These are phyloP conservation scores for Septoria linicola DNA, from an alignment of 2,329 filamentous ascomycete species.

Conservation along the genomic window DNA sequence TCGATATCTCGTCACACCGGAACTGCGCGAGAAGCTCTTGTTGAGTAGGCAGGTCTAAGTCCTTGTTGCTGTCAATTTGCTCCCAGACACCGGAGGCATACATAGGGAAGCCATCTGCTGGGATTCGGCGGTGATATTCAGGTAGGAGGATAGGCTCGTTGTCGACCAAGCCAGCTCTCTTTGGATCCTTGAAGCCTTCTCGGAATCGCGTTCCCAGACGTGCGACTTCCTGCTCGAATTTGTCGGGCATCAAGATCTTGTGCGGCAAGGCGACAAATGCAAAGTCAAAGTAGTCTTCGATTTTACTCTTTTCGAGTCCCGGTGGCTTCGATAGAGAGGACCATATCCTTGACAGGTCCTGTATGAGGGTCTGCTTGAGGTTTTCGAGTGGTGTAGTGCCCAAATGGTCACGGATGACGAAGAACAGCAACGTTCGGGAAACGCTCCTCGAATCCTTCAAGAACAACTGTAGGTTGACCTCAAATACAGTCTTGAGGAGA, in stretches of 20 bases:
- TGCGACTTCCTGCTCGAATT: conserved; percentile 77
- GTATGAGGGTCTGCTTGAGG: conserved; percentile 82
- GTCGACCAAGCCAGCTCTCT: conserved; percentile 61
- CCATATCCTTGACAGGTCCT: conserved; percentile 92
- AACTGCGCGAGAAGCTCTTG: conserved; percentile 97
- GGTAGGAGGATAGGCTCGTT: conserved; percentile 83
- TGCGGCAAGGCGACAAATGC: conserved; percentile 93
- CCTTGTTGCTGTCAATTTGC: conserved; percentile 98
- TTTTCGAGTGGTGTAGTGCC: conserved; percentile 88
- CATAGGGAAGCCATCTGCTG: conserved; percentile 91
- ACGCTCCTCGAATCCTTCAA: conserved; percentile 92
- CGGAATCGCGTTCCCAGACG: conserved; percentile 79
- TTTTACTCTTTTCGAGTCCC: conserved; percentile 81
- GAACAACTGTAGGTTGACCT: conserved; percentile 96
- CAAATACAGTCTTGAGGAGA: conserved; percentile 95
- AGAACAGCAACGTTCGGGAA: conserved; percentile 90
- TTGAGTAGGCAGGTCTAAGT: conserved; percentile 92
- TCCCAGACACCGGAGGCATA: conserved; percentile 97
- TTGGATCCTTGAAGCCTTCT: conserved; percentile 71
- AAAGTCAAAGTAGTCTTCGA: conserved; percentile 98
- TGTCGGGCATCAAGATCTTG: conserved; percentile 92
- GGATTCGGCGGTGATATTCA: conserved; percentile 93
- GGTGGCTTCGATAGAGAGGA: conserved; percentile 84
- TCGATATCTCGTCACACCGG: conserved; percentile 92
- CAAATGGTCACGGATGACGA: conserved; percentile 96